Percentiles rank a stretch among this genome's conserved stretches.
Conservation (phyloP, 1,139 yeast species). For the Nadsonia starkeyi-henricii region DNA sequence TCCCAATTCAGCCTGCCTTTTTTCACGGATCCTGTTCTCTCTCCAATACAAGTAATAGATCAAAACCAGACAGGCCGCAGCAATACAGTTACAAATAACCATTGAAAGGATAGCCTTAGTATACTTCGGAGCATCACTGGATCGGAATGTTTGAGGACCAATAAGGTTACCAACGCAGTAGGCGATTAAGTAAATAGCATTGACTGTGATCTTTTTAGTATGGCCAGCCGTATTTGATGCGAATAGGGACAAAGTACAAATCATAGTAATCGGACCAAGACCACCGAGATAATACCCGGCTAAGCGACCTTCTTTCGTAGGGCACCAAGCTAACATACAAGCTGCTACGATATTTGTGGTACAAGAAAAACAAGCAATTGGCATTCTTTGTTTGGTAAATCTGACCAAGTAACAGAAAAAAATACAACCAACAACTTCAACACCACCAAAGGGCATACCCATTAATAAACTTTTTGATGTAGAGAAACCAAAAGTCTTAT, state of each 20-base stretch:
- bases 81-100: constrained; percentile 24
- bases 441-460: constrained; percentile 28
- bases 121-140: constrained; percentile 38
- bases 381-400: constrained; percentile 24
- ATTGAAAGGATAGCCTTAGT: constrained; percentile 32
- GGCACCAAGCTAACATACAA: constrained; percentile 34
- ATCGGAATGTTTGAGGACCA: constrained; percentile 45
- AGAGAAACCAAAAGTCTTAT: constrained; percentile 26
- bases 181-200: constrained; percentile 34
- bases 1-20: neutral
- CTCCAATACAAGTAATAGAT: neutral
- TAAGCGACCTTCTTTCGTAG: constrained; percentile 22
- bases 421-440: constrained; percentile 19
- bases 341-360: constrained; percentile 24
- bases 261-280: constrained; percentile 29
- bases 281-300: constrained; percentile 28
- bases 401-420: constrained; percentile 12
- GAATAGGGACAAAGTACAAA: constrained; percentile 35
- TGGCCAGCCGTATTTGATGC: constrained; percentile 48
- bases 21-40: neutral
- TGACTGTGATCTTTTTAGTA: constrained; percentile 39
- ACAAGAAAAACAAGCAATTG: constrained; percentile 27
- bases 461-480: constrained; percentile 28
- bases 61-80: constrained; percentile 8
- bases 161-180: constrained; percentile 47